A percentile compares a stretch with the other conserved stretches of the same genome.
phyloP scores from a whole-genome alignment of 441 rosid genomes.

The Gossypium davidsonii region DNA sequence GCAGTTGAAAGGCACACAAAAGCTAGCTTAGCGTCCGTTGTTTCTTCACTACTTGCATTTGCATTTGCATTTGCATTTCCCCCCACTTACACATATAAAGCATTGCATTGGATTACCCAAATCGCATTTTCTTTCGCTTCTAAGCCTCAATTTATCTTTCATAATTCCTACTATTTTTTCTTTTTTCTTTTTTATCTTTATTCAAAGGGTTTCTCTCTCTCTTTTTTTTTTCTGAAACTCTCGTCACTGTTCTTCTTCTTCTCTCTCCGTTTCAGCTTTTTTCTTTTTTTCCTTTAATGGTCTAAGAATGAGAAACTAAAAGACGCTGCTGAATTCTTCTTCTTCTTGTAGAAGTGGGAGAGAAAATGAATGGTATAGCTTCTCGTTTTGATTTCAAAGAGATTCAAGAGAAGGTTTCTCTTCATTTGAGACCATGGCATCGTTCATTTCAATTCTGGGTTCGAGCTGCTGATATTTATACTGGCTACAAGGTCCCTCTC shows the following conservation, averaged over 20 bases:
- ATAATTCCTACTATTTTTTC: neutral
- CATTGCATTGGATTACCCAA: neutral
- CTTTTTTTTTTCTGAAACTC: neutral
- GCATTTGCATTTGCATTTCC: neutral
- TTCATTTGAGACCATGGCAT: conserved; percentile 69
- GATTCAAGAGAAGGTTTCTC: conserved; percentile 53
- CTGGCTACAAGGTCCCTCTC: conserved; percentile 77
- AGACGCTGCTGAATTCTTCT: neutral
- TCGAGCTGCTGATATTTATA: conserved; percentile 70
- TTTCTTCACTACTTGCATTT: neutral
- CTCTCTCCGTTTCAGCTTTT: neutral
- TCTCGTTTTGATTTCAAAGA: conserved; percentile 50
- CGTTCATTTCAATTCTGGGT: conserved; percentile 95
- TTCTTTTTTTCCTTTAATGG: neutral
- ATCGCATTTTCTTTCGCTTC: neutral
- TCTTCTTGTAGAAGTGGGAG: neutral
- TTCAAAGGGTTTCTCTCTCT: neutral
- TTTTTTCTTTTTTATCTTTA: neutral
- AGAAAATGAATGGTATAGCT: conserved; percentile 20
- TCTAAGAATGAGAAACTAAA: neutral
- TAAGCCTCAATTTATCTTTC: conserved; percentile 11
- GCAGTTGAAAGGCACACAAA: neutral
- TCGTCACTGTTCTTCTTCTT: neutral
- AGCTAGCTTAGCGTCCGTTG: neutral
- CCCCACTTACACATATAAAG: neutral